These are phyloP conservation scores for Metroxylon sagu DNA, from an alignment of 176 grass and related monocot species.

Conservation along the genomic window DNA sequence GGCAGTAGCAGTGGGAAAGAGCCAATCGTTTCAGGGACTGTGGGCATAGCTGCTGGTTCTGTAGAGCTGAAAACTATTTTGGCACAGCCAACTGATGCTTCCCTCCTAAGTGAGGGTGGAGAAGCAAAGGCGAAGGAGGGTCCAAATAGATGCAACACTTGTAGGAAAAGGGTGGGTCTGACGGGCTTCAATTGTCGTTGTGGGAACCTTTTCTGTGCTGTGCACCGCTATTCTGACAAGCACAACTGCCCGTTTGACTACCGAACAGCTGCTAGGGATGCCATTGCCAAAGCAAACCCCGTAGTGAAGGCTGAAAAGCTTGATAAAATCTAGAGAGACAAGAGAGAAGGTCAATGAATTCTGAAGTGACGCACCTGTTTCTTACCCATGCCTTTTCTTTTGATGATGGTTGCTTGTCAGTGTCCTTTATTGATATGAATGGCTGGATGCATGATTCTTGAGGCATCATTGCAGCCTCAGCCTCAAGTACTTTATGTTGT, in stretches of 20 bases:
- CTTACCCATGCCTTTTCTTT: conserved; percentile 1
- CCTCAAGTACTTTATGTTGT: neutral
- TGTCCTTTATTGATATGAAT: conserved; percentile 10
- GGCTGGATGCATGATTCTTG: conserved; percentile 4
- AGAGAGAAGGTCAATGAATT: neutral
- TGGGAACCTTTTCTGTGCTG: conserved; percentile 58
- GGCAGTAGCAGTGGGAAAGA: conserved; percentile 30
- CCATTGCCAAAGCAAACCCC: conserved; percentile 92
- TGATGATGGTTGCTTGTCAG: conserved; percentile 1
- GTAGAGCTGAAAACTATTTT: conserved; percentile 24
- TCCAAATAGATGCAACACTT: conserved; percentile 58
- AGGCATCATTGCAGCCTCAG: conserved; percentile 14
- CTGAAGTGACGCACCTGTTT: neutral
- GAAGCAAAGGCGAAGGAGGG: conserved; percentile 60
- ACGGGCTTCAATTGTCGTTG: conserved; percentile 90
- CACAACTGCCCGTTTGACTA: conserved; percentile 89
- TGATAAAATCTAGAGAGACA: conserved; percentile 67
- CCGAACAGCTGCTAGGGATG: conserved; percentile 67
- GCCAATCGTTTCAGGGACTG: conserved; percentile 14
- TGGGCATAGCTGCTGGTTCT: conserved; percentile 23
- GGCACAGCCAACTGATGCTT: conserved; percentile 26
- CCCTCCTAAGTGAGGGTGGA: conserved; percentile 2
- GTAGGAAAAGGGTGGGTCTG: conserved; percentile 71
- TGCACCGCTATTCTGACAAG: conserved; percentile 82
- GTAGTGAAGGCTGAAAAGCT: conserved; percentile 93